phyloP scores from a whole-genome alignment of 192 early-diverging fungal genomes.

The Gigaspora rosea region DNA sequence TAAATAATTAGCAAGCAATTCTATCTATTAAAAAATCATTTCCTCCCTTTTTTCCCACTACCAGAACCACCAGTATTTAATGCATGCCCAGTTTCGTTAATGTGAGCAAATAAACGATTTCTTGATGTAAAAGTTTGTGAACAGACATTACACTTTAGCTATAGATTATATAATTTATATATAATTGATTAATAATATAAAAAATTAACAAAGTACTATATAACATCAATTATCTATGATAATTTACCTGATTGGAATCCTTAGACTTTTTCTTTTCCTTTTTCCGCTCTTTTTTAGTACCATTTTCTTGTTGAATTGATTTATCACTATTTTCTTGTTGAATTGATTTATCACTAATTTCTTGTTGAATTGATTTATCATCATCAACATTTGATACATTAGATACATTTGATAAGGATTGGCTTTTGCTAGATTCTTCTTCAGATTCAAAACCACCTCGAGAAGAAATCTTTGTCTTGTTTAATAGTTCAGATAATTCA shows the following conservation, averaged over 20 bases:
- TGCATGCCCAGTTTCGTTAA: slow-evolving; percentile 86
- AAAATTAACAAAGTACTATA: background rate
- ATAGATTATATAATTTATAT: slow-evolving; percentile 1
- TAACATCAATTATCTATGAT: no score
- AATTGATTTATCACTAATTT: slow-evolving; percentile 21
- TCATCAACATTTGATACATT: background rate
- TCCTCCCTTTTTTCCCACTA: no score
- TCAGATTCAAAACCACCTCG: background rate
- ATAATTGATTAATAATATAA: background rate
- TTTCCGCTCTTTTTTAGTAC: slow-evolving; percentile 55
- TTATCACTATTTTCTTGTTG: no score
- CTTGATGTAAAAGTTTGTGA: slow-evolving; percentile 66
- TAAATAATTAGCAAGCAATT: no score
- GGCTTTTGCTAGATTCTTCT: background rate
- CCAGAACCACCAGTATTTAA: slow-evolving; percentile 11
- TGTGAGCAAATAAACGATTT: slow-evolving; percentile 88
- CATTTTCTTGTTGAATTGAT: no score
- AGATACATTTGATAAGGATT: background rate
- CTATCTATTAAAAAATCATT: no score
- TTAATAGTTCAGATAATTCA: slow-evolving; percentile 52
- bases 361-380: slow-evolving; percentile 27
- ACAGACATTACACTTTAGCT: slow-evolving; percentile 81
- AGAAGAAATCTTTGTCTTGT: slow-evolving; percentile 19
- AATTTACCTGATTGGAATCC: slow-evolving; percentile 1
- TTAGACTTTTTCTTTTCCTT: slow-evolving; percentile 55